phyloP scores from a whole-genome alignment of 805 yeast species.

The Lipomyces japonicus region DNA sequence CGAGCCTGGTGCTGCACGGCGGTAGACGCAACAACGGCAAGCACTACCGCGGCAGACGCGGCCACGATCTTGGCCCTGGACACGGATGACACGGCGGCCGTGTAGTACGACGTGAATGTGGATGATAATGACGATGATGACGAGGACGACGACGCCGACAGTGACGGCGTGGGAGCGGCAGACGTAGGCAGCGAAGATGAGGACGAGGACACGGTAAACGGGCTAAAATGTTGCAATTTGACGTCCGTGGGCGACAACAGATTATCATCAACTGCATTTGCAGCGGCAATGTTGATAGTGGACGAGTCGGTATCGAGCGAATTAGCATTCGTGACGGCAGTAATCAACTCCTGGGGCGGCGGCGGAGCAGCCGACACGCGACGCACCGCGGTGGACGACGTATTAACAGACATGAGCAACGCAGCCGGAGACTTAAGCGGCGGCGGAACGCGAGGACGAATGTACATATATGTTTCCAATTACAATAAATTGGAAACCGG shows the following conservation, averaged over 20 bases:
- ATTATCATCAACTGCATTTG: background rate
- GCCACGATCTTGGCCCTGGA: slow-evolving; percentile 7
- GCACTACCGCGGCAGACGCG: slow-evolving; percentile 15
- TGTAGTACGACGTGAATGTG: slow-evolving; percentile 18
- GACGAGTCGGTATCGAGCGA: background rate
- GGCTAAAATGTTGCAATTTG: background rate
- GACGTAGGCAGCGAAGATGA: background rate
- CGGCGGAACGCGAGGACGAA: too few species aligned
- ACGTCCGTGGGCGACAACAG: slow-evolving; percentile 1
- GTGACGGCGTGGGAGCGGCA: background rate
- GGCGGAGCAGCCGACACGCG: slow-evolving; percentile 18
- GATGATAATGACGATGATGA: background rate
- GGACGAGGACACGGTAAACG: background rate
- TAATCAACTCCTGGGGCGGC: slow-evolving; percentile 17
- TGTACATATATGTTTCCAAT: too few species aligned
- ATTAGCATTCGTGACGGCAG: slow-evolving; percentile 1
- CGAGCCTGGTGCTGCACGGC: slow-evolving; percentile 5
- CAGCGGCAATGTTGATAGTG: too few species aligned
- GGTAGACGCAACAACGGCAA: slow-evolving; percentile 9
- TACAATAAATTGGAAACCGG: too few species aligned
- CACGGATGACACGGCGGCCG: slow-evolving; percentile 18
- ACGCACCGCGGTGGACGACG: too few species aligned
- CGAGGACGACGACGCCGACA: background rate
- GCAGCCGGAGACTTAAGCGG: too few species aligned
- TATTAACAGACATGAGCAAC: too few species aligned